Base-by-base conservation (phyloP, 257 asterid genomes). In the Nicotiana paniculata region DNA sequence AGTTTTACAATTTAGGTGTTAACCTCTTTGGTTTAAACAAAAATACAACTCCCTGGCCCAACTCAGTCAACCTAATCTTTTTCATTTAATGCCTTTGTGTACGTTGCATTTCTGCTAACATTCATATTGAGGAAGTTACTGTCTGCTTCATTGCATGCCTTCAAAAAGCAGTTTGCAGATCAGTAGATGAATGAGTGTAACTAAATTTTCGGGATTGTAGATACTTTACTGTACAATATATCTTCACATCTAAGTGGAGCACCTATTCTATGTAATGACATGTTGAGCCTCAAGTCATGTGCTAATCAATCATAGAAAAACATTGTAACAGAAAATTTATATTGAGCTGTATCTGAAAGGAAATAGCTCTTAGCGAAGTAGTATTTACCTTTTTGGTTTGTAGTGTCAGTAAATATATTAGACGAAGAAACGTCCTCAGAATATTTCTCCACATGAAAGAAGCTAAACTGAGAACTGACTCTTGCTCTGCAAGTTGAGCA, bases 401-500 rank as follows among this genome's bases (percentile, higher is more conserved):
- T 72, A 1, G 61, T 46, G n/a, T 39, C 35, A n/a, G 33, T 43
- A 70, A 39, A 39, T 70, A 5, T 24, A 6, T 54, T 46, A 72
- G 21, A 21, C 35, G 37, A 74, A 74, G 61, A 74, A 74, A 24
- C 4, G 30, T 74, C 24, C 61, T 13, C 1, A 0, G 8, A 15
- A 48, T 48, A 24, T 13, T 24, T 26, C 16, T 75, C 43, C 28
- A 35, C 79, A 15, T 75, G 63, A 75, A 48, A 51, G 43, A 51
- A 75, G 28, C 21, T 74, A 24, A 74, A 15, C 79, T 8, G 28
- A 26, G 13, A 74, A 15, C 79, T 8, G 28, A 26, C n/a, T 74
- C 79, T 75, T 75, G 2, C 61, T 51, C 63, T 51, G 13, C 26
- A 26, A 51, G 79, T 75, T 75, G 79, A 75, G 79, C 79, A 74